phyloP scores from a whole-genome alignment of 2,329 filamentous ascomycete genomes.

The Ophioceras dolichostomum region DNA sequence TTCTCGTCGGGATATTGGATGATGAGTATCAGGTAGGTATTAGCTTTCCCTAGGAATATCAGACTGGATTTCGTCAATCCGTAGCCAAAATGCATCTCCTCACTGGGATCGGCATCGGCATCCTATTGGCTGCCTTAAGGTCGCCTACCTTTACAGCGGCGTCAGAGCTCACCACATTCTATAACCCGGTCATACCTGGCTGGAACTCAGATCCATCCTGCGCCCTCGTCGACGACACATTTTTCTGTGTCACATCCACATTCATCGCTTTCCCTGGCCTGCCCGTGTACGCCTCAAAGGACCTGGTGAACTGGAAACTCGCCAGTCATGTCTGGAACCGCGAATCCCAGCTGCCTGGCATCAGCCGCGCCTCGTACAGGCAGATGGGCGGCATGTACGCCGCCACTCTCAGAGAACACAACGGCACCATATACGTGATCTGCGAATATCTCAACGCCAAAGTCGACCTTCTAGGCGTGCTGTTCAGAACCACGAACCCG shows the following conservation, averaged over 20 bases:
- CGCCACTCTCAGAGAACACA: slow-evolving; percentile 17
- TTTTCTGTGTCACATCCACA: slow-evolving; percentile 38
- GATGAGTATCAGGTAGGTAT: no score
- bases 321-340: slow-evolving; percentile 26
- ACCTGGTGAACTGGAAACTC: slow-evolving; percentile 35
- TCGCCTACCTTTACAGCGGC: no score
- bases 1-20: no score
- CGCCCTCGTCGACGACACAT: slow-evolving; percentile 19
- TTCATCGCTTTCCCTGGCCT: slow-evolving; percentile 40
- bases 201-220: slow-evolving; percentile 42
- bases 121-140: no score
- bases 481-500: slow-evolving; percentile 27
- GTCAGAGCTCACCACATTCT: no score
- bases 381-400: slow-evolving; percentile 36
- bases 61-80: no score
- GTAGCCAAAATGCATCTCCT: no score
- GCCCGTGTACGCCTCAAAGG: slow-evolving; percentile 38
- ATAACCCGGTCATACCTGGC: slow-evolving; percentile 42
- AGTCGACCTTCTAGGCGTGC: slow-evolving; percentile 11
- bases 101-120: no score
- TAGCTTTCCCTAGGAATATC: no score
- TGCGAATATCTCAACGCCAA: slow-evolving; percentile 14
- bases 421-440: slow-evolving; percentile 18
- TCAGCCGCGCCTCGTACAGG: not conserved
- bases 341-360: slow-evolving; percentile 22